Base-by-base conservation (phyloP, 2,329 filamentous ascomycete genomes). In the Ophiocordyceps robertsii region DNA sequence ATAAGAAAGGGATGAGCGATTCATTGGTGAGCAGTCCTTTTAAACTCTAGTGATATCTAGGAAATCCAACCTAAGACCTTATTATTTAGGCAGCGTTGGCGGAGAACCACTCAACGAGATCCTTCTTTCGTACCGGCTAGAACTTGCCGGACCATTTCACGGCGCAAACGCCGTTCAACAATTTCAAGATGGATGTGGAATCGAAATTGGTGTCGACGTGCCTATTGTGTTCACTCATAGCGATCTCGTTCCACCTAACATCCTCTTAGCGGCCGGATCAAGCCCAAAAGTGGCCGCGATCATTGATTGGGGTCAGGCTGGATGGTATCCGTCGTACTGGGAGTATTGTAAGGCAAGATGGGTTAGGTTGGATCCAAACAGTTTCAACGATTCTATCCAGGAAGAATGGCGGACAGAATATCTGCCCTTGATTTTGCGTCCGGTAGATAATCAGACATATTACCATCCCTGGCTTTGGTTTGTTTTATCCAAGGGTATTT, bases 301-400 rank as follows among this genome's bases (percentile, higher is more conserved):
- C 11, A 44, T 58, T n/a, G 56, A 60, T 21, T 59, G 54, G 53
- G 50, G 48, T 19, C 52, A 56, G 38, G 48, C 57, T 12, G 58
- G 57, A 2, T 60, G 56, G 54, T 60, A 58, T 47, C 57, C 58
- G 6, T 49, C 46, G 19, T 59, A 60, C 40, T 60, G 57, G 56
- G 58, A 60, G 46, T 56, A 51, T 42, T 56, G 49, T 31, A 60
- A 59, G 47, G 48, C 48, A 21, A 51, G 51, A 27, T 47, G 51
- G 3, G 49, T 59, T 21, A 48, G 48, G 10, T 1, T 51, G 12
- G 12, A 50, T 41, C 43, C 50, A 19, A 42, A 52, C 32, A 29
- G 39, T 29, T 56, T 59, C 19, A 44, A 44, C 30, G 27, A 43
- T 24, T 47, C 41, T 14, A 29, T 53, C n/a, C 44, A 55, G 31